Conservation (phyloP, 1,284 basidiomycete genomes). For the Microbotryum violaceum region DNA sequence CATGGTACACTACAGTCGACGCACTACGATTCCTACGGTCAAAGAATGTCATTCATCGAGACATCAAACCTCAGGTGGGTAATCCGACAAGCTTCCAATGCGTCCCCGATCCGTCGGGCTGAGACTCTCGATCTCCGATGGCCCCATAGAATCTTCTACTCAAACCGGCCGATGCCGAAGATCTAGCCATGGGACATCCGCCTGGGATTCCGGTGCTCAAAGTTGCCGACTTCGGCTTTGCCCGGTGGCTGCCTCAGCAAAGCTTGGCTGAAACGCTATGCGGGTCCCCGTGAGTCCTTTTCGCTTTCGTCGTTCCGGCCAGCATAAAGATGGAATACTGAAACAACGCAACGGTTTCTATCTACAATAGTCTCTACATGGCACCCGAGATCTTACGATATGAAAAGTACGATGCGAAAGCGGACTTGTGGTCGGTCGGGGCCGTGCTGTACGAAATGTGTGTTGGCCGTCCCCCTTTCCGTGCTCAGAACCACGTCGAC, state of each 20-base stretch:
- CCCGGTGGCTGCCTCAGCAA: conserved; percentile 78
- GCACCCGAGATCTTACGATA: conserved; percentile 95
- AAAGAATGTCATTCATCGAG: conserved; percentile 86
- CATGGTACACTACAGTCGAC: conserved; percentile 52
- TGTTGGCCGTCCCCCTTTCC: conserved; percentile 86
- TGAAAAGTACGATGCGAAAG: conserved; percentile 96
- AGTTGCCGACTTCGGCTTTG: conserved; percentile 97
- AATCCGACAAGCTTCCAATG: neutral
- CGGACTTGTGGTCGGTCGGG: conserved; percentile 95
- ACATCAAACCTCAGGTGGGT: conserved; percentile 87
- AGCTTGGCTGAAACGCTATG: conserved; percentile 97
- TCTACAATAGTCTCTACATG: conserved; percentile 76
- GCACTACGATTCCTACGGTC: conserved; percentile 87
- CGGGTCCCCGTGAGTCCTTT: conserved; percentile 72
- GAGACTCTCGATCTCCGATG: neutral
- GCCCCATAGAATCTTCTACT: conserved; percentile 69
- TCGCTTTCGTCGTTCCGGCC: neutral
- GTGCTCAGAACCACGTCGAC: conserved; percentile 93
- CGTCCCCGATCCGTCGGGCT: neutral
- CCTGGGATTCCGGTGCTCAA: conserved; percentile 88
- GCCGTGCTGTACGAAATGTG: conserved; percentile 95
- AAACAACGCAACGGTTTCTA: too few species aligned
- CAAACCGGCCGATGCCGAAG: conserved; percentile 69
- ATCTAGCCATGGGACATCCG: conserved; percentile 77
- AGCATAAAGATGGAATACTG: neutral